A percentile compares a stretch with the other conserved stretches of the same genome.
Evolutionary conservation across 495 filamentous ascomycete genomes (phyloP).

Genomic region (Platismatia glauca): DNA sequence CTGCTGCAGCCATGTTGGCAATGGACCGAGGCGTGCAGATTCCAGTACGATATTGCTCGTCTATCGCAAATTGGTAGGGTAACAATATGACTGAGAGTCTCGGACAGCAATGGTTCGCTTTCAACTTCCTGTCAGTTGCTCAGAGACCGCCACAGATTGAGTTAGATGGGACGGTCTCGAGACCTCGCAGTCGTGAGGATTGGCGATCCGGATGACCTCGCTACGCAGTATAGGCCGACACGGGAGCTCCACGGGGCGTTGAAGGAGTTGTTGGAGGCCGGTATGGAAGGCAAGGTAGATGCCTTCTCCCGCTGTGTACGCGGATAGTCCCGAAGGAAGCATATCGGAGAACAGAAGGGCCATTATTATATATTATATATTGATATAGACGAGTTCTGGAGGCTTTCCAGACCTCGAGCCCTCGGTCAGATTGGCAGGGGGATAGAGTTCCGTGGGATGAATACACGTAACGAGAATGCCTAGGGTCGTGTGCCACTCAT

Average conservation of each 20-base stretch:
- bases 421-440: too few relatives aligned
- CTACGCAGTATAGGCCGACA: background rate
- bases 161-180: background rate
- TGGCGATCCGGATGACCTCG: background rate
- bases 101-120: background rate
- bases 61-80: background rate
- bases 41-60: background rate
- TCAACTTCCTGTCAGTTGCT: background rate
- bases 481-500: background rate
- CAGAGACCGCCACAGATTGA: background rate
- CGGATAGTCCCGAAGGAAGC: conserved; percentile 1
- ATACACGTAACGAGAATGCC: conserved; percentile 8
- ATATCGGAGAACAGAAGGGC: conserved; percentile 1
- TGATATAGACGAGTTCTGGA: too few relatives aligned
- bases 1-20: conserved; percentile 13
- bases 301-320: background rate
- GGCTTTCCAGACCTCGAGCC: too few relatives aligned
- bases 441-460: conserved; percentile 9
- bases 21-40: background rate
- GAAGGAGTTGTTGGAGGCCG: too few relatives aligned
- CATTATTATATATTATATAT: too few relatives aligned
- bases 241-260: background rate
- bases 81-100: background rate
- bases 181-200: background rate
- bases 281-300: background rate